Evolutionary conservation across 495 filamentous ascomycete genomes (phyloP).

Genomic region (Neurospora sp.): DNA sequence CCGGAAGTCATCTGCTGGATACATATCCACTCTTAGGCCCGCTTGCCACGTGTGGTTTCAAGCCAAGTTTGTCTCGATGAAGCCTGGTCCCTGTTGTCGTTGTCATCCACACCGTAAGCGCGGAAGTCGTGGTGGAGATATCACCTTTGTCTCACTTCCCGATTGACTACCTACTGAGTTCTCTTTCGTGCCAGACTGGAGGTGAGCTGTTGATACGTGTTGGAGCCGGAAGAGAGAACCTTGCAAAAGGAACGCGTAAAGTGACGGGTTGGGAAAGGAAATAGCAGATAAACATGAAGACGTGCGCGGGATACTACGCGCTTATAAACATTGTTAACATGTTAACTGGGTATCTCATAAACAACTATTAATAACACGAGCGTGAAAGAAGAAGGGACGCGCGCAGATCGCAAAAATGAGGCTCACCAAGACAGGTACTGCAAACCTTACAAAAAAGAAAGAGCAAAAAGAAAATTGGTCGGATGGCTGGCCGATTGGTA

Average conservation of each 20-base stretch:
- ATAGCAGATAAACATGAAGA: neutral
- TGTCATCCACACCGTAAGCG: neutral
- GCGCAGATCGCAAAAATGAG: neutral
- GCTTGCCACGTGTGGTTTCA: neutral
- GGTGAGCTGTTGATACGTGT: neutral
- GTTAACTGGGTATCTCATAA: neutral
- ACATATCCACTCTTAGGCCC: neutral
- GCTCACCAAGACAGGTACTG: neutral
- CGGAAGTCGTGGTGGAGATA: neutral
- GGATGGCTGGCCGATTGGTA: neutral
- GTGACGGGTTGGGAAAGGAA: neutral
- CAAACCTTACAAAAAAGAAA: neutral
- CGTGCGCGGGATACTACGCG: neutral
- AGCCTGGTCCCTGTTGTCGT: neutral
- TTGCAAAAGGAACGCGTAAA: neutral
- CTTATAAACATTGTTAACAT: neutral
- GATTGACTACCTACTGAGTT: neutral
- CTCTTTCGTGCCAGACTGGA: neutral
- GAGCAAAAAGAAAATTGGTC: neutral
- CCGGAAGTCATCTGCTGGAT: neutral
- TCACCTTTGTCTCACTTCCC: neutral
- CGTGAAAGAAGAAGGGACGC: neutral
- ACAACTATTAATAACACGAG: neutral
- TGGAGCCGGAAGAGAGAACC: neutral
- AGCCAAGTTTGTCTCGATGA: neutral